A percentile compares a stretch with the other conserved stretches of the same genome.
Evolutionary conservation across 2,329 filamentous ascomycete genomes (phyloP).

Genomic region (Chrysoporthe deuterocubensis): DNA sequence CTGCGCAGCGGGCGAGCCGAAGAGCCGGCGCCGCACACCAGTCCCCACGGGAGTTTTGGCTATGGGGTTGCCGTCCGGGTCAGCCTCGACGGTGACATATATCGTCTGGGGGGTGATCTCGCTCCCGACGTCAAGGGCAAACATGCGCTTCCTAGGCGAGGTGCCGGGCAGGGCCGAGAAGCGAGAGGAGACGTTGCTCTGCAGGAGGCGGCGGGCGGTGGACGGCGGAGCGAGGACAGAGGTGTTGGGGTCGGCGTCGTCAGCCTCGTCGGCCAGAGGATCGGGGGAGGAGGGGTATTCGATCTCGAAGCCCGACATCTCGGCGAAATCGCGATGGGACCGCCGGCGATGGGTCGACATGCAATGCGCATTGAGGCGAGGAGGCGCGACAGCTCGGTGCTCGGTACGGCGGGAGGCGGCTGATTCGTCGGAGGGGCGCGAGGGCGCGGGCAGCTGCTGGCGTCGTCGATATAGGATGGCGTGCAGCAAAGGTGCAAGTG

Average conservation of each 20-base stretch:
- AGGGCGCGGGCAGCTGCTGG: background rate
- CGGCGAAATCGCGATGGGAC: slow-evolving; percentile 30
- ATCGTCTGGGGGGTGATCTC: slow-evolving; percentile 55
- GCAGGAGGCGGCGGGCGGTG: slow-evolving; percentile 44
- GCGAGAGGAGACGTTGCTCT: slow-evolving; percentile 47
- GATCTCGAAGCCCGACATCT: slow-evolving; percentile 33
- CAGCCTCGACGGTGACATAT: slow-evolving; percentile 60
- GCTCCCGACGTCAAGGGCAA: slow-evolving; percentile 60
- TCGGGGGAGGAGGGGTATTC: slow-evolving; percentile 41
- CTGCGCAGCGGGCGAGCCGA: slow-evolving; percentile 48
- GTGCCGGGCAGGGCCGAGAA: slow-evolving; percentile 34
- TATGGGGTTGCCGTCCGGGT: slow-evolving; percentile 35
- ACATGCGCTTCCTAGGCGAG: slow-evolving; percentile 61
- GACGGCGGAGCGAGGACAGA: slow-evolving; percentile 22
- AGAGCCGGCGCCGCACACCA: slow-evolving; percentile 43
- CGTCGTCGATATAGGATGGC: background rate
- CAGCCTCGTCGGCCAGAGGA: slow-evolving; percentile 42
- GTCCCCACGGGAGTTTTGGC: slow-evolving; percentile 28
- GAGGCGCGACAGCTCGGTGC: background rate
- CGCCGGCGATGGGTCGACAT: slow-evolving; percentile 30
- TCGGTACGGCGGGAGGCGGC: background rate
- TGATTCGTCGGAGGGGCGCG: background rate
- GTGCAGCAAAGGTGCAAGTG: background rate
- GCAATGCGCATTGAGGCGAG: slow-evolving; percentile 26
- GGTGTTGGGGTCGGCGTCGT: slow-evolving; percentile 34